These are phyloP conservation scores for Lojkania enalia DNA, from an alignment of 2,329 filamentous ascomycete genomes.

Conservation along the genomic window DNA sequence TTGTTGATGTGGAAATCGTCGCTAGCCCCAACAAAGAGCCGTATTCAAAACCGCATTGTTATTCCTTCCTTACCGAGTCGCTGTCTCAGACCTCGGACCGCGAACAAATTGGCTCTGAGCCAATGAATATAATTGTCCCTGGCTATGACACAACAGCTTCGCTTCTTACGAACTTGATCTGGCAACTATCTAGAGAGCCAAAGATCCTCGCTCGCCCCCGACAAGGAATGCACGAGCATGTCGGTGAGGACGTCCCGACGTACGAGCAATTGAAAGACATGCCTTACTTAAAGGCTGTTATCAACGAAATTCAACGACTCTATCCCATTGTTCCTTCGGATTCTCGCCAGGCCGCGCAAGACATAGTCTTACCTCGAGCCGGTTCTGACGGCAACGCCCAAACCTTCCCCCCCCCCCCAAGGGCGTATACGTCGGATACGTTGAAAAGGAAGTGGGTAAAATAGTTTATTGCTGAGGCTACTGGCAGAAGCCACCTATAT, in stretches of 20 bases:
- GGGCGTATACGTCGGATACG: slow-evolving; percentile 20
- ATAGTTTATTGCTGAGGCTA: no score
- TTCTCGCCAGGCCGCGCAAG: slow-evolving; percentile 26
- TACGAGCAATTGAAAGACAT: slow-evolving; percentile 35
- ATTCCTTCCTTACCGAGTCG: slow-evolving; percentile 32
- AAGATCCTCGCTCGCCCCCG: slow-evolving; percentile 36
- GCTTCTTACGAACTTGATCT: slow-evolving; percentile 39
- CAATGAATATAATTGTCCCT: slow-evolving; percentile 40
- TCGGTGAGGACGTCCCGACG: slow-evolving; percentile 44
- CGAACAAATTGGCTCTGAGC: slow-evolving; percentile 28
- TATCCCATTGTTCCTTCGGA: slow-evolving; percentile 39
- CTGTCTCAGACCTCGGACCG: slow-evolving; percentile 20
- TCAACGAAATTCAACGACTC: slow-evolving; percentile 38
- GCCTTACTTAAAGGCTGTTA: slow-evolving; percentile 31
- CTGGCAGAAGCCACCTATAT: no score
- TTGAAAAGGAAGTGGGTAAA: no score
- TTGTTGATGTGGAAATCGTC: slow-evolving; percentile 18
- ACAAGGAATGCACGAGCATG: slow-evolving; percentile 45
- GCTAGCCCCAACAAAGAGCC: background rate
- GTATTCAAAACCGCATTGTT: slow-evolving; percentile 8
- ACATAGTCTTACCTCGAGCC: slow-evolving; percentile 36
- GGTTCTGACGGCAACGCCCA: slow-evolving; percentile 25
- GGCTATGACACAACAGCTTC: slow-evolving; percentile 40
- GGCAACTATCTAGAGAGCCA: slow-evolving; percentile 43
- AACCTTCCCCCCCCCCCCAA: slow-evolving; percentile 28